Evolutionary conservation across 2,329 filamentous ascomycete genomes (phyloP).

Genomic region (Magnaporthales sp.): DNA sequence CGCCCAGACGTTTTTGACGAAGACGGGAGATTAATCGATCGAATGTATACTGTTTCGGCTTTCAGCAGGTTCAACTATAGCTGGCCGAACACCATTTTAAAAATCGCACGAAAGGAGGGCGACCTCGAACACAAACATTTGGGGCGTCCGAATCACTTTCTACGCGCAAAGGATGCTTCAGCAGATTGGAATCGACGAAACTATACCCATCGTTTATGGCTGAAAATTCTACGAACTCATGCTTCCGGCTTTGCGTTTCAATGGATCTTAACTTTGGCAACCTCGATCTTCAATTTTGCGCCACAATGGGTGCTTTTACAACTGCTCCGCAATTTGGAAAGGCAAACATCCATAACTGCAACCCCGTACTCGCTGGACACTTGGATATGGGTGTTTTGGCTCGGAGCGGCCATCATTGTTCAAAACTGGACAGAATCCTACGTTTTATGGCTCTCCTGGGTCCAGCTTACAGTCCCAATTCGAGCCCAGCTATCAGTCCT

Average conservation of each 20-base stretch:
- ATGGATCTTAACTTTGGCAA: constrained; percentile 44
- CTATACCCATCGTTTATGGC: constrained; percentile 47
- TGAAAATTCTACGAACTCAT: constrained; percentile 50
- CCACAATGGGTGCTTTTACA: constrained; percentile 63
- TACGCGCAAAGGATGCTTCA: constrained; percentile 40
- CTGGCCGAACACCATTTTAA: constrained; percentile 52
- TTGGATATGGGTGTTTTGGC: constrained; percentile 58
- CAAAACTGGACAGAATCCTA: constrained; percentile 43
- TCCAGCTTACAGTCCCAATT: constrained; percentile 55
- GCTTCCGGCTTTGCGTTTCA: constrained; percentile 47
- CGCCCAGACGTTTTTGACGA: constrained; percentile 55
- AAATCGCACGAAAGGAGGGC: constrained; percentile 43
- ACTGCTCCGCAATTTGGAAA: constrained; percentile 57
- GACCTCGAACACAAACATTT: constrained; percentile 55
- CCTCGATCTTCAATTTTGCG: constrained; percentile 53
- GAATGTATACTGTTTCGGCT: constrained; percentile 51
- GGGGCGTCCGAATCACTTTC: constrained; percentile 48
- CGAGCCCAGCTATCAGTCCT: constrained; percentile 62
- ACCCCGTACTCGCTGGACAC: constrained; percentile 41
- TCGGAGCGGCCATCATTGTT: constrained; percentile 51
- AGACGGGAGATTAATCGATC: constrained; percentile 51
- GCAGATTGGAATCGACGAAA: constrained; percentile 38
- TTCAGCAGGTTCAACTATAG: constrained; percentile 55
- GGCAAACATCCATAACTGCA: constrained; percentile 32
- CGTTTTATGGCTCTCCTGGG: constrained; percentile 58